These are phyloP conservation scores for Neopestalotiopsis rosae DNA, from an alignment of 2,329 filamentous ascomycete genomes.

Conservation along the genomic window DNA sequence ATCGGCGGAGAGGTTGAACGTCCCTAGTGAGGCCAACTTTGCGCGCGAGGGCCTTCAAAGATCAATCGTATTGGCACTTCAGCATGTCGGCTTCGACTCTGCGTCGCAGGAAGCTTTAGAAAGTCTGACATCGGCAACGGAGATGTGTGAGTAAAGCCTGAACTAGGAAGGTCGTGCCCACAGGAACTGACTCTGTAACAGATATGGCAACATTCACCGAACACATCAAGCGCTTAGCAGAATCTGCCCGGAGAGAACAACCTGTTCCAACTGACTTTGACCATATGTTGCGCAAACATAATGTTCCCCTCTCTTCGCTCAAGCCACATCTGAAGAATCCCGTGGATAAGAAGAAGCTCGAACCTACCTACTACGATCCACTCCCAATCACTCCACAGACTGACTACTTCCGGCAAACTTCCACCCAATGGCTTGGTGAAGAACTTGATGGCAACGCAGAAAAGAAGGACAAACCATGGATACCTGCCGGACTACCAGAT, in stretches of 20 bases:
- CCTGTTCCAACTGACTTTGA: conserved; percentile 65
- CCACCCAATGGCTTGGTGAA: conserved; percentile 52
- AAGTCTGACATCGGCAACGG: conserved; percentile 59
- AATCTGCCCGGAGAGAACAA: conserved; percentile 55
- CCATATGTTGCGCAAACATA: conserved; percentile 54
- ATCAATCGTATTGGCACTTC: conserved; percentile 59
- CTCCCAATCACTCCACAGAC: conserved; percentile 44
- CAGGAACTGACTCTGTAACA: conserved; percentile 37
- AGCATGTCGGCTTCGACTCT: conserved; percentile 63
- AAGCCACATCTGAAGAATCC: conserved; percentile 63
- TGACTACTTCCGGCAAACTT: conserved; percentile 42
- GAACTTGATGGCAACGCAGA: conserved; percentile 65
- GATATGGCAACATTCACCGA: conserved; percentile 56
- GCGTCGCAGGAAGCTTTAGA: conserved; percentile 63
- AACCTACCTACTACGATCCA: conserved; percentile 44
- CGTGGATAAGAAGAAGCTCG: conserved; percentile 44
- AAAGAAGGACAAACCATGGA: conserved; percentile 60
- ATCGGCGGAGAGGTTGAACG: conserved; percentile 24
- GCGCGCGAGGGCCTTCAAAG: conserved; percentile 54
- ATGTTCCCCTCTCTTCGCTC: conserved; percentile 56
- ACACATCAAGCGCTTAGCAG: conserved; percentile 52
- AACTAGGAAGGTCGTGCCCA: not conserved
- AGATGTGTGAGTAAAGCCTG: conserved; percentile 55
- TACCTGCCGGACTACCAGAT: conserved; percentile 62
- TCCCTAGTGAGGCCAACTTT: conserved; percentile 36